Conservation (phyloP, 1,284 basidiomycete species). For the Microbotryomycetes sp. region DNA sequence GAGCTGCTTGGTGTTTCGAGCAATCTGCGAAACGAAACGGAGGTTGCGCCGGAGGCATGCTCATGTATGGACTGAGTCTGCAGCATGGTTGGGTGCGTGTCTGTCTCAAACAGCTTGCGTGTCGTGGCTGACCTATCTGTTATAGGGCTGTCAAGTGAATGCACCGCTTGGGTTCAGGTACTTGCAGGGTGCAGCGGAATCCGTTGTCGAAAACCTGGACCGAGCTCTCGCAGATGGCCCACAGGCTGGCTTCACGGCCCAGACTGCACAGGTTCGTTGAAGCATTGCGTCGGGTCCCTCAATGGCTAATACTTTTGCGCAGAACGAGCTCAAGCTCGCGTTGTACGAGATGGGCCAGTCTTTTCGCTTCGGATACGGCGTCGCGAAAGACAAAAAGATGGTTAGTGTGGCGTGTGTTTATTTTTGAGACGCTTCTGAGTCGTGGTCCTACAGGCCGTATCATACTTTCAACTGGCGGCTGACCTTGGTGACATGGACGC, state of each 20-base stretch:
- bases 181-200: conserved; percentile 71
- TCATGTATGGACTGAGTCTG: conserved; percentile 83
- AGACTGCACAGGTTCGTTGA: conserved; percentile 46
- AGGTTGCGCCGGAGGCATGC: conserved; percentile 80
- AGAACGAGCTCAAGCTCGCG: conserved; percentile 75
- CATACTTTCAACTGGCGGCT: conserved; percentile 73
- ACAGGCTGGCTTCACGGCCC: conserved; percentile 35
- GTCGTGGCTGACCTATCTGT: no score
- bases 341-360: conserved; percentile 89
- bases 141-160: conserved; percentile 44
- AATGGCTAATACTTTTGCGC: conserved; percentile 6
- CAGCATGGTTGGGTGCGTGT: conserved; percentile 69
- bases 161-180: conserved; percentile 72
- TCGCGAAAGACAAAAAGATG: conserved; percentile 76
- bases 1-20: conserved; percentile 72
- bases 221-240: conserved; percentile 44
- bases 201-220: conserved; percentile 70
- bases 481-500: conserved; percentile 77
- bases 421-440: background rate
- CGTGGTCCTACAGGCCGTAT: conserved; percentile 12
- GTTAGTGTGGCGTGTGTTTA: conserved; percentile 48
- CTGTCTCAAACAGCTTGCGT: no score
- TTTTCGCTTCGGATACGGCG: conserved; percentile 86
- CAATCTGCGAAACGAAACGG: conserved; percentile 64
- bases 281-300: background rate